Evolutionary conservation across 2,329 filamentous ascomycete species (phyloP).

Genomic region (Trichophyton verrucosum): DNA sequence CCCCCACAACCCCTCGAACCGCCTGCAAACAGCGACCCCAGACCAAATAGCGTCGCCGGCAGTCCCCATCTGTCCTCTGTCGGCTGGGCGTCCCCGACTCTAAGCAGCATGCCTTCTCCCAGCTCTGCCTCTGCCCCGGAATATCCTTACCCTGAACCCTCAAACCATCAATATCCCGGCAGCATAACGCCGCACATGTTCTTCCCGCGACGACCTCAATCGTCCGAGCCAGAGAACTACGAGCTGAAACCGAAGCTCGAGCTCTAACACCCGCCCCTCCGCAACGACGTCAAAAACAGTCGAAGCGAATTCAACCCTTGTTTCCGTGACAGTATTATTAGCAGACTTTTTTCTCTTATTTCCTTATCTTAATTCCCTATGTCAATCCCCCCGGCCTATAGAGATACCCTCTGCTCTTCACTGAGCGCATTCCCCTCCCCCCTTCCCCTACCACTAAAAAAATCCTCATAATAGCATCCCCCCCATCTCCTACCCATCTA

Average conservation of each 20-base stretch:
- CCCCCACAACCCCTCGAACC: slow-evolving; percentile 74
- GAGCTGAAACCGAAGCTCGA: slow-evolving; percentile 43
- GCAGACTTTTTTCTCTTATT: too few relatives aligned
- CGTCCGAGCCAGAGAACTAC: slow-evolving; percentile 58
- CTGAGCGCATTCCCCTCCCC: background rate
- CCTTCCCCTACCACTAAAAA: too few relatives aligned
- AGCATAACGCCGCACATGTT: slow-evolving; percentile 47
- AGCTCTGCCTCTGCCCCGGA: slow-evolving; percentile 39
- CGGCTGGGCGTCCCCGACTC: slow-evolving; percentile 77
- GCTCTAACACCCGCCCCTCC: background rate
- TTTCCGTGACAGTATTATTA: too few relatives aligned
- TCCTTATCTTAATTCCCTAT: too few relatives aligned
- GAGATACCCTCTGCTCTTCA: too few relatives aligned
- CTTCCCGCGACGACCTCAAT: slow-evolving; percentile 61
- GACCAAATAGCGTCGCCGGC: slow-evolving; percentile 59
- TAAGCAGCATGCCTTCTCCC: slow-evolving; percentile 60
- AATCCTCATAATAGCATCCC: background rate
- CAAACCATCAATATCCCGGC: slow-evolving; percentile 38
- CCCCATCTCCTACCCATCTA: background rate
- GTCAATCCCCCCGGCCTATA: too few relatives aligned
- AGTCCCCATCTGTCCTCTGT: slow-evolving; percentile 75
- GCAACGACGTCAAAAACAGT: too few relatives aligned
- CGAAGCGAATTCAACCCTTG: too few relatives aligned
- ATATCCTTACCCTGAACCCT: slow-evolving; percentile 70
- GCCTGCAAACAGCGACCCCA: slow-evolving; percentile 64